Evolutionary conservation across 169 alveolate genomes (phyloP), one percentile per base, ranked within the genome.

Genomic region (Cryptosporidium parvum): DNA sequence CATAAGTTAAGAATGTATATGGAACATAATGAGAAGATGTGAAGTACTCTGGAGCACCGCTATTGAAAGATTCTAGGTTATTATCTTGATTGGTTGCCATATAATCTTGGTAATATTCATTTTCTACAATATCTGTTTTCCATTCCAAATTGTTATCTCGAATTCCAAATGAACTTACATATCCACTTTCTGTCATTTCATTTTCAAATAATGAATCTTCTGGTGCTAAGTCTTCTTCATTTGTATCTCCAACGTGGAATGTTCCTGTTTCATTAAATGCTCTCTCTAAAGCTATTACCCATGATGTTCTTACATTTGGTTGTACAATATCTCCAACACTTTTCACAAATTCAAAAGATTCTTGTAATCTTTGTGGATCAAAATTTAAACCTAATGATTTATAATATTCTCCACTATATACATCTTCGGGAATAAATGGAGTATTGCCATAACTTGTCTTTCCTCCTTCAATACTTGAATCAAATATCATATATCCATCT

Each of bases 311-410:
- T 35, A 75, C 21, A 42, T 75, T 75, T n/a, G 86, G 86, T 12
- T 75, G 86, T 18, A 75, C 29, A n/a, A 75, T 21, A 61, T 75
- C 86, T 5, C 86, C 86, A n/a, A 75, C 86, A 61, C 86, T 75
- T 61, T 61, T 75, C 26, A 75, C 86, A 58, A 53, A 75, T 58
- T 75, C 86, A 35, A 48, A 75, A 58, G 86, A 53, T 52, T 75
- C 86, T 35, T 75, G 86, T 37, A 75, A 29, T 23, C 29, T 75
- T 61, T 61, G 86, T 29, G 18, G 3, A 61, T 61, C 59, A 23
- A 53, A 44, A 0, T 61, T 29, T 12, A 37, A 31, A 12, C 72
- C 86, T n/a, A 75, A 42, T 21, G 65, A 35, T 52, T 75, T 75
- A 21, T 75, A 75, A 44, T 75, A 75, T 6, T 75, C 72, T 14